Base-by-base conservation (phyloP, 441 rosid genomes). In the Capsella rubella region DNA sequence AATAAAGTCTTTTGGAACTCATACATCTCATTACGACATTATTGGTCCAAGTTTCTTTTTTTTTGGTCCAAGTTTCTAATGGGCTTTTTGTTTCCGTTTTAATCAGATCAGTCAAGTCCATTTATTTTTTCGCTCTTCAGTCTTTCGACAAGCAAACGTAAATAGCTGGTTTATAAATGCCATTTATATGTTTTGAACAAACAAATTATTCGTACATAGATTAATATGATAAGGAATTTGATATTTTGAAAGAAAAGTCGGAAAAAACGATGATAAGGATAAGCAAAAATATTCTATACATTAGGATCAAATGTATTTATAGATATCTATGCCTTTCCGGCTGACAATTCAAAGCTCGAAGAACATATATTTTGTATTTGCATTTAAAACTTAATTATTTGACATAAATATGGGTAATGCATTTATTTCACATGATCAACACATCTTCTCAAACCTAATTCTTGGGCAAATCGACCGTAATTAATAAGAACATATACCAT, bases 401-500 rank as follows among this genome's bases (percentile, higher is more conserved):
- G 66, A 76, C 61, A 63, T 45, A 71, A 71, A 64, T 77, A 50
- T 64, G 56, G 76, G 56, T 77, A 71, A 77, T 64, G 61, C 80
- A 77, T 77, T 77, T 71, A 77, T 66, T 72, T 66, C 80, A 71
- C 55, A 65, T 65, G 59, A 65, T 77, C 64, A 77, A 65, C 37
- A 59, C 69, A 65, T 52, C 77, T 59, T 51, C 77, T 71, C 73
- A 71, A 63, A 77, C 80, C 80, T 77, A 77, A 77, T 59, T 66
- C 64, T 72, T 72, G 64, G 80, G 73, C 73, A 72, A 51, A 77
- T 77, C 80, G 40, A 72, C 76, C 73, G 69, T 67, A 71, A 52
- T 72, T 70, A 71, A 77, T 72, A 77, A 65, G 28, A 59, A 60
- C 77, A 72, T 77, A 66, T 66, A 76, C 65, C 64, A 14, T 72